Conservation (phyloP, 1,139 yeast genomes). For the Suhomyces wounanorum region DNA sequence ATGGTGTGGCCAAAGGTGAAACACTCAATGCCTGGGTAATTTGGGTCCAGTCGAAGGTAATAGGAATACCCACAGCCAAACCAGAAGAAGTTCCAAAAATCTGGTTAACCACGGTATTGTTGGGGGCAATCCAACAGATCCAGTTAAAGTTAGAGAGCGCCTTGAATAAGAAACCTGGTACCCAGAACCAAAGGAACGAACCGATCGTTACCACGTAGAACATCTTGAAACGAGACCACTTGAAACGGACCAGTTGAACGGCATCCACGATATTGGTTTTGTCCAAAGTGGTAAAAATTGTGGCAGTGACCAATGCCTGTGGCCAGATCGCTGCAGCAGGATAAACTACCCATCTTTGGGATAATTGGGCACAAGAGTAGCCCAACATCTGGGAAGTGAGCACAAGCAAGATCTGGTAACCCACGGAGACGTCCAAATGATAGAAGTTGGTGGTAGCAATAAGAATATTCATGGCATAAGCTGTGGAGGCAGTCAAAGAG, state of each 20-base stretch:
- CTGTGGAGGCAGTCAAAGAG: slow-evolving; percentile 20
- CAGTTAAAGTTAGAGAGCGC: slow-evolving; percentile 34
- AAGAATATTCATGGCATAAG: slow-evolving; percentile 23
- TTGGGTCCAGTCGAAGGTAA: slow-evolving; percentile 60
- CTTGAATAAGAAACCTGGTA: slow-evolving; percentile 22
- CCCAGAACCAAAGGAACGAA: slow-evolving; percentile 26
- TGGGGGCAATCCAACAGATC: slow-evolving; percentile 46
- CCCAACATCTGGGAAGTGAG: slow-evolving; percentile 27
- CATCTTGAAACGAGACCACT: slow-evolving; percentile 25
- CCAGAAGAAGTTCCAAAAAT: slow-evolving; percentile 20
- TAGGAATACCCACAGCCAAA: slow-evolving; percentile 18
- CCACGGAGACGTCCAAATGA: slow-evolving; percentile 41
- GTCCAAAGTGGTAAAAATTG: slow-evolving; percentile 26
- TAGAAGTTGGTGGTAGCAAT: slow-evolving; percentile 32
- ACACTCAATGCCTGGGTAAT: slow-evolving; percentile 26
- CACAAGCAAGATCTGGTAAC: slow-evolving; percentile 21
- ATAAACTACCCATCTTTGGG: slow-evolving; percentile 26
- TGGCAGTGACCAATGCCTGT: slow-evolving; percentile 24
- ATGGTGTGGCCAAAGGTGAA: slow-evolving; percentile 25
- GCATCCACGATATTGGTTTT: slow-evolving; percentile 18
- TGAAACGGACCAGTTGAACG: slow-evolving; percentile 16
- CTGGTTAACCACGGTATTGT: slow-evolving; percentile 31
- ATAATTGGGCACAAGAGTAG: slow-evolving; percentile 24
- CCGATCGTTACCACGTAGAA: slow-evolving; percentile 19
- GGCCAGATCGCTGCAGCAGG: slow-evolving; percentile 31